Conservation (phyloP, 805 yeast genomes). For the Aciculoconidium aculeatum region DNA sequence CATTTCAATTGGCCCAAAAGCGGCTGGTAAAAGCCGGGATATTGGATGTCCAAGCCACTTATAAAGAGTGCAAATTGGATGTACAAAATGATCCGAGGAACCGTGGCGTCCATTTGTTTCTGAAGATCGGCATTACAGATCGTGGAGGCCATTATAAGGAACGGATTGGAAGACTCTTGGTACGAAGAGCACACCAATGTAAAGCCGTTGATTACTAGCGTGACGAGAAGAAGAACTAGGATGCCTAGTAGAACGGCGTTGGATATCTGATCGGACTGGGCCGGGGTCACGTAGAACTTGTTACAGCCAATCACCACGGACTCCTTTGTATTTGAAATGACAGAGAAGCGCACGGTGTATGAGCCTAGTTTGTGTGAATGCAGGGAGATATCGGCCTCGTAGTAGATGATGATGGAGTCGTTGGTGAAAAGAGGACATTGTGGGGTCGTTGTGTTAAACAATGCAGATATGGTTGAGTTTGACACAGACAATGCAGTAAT, state of each 20-base stretch:
- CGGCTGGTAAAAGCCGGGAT: constrained; percentile 62
- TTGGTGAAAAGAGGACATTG: constrained; percentile 34
- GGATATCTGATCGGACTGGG: constrained; percentile 23
- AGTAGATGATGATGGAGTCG: constrained; percentile 32
- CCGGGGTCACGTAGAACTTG: constrained; percentile 44
- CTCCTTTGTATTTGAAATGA: constrained; percentile 33
- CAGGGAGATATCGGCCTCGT: constrained; percentile 34
- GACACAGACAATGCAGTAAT: constrained; percentile 16
- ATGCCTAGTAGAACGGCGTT: constrained; percentile 34
- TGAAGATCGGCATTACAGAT: constrained; percentile 54
- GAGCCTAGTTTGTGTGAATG: constrained; percentile 41
- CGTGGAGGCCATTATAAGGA: constrained; percentile 48
- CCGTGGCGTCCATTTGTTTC: constrained; percentile 50
- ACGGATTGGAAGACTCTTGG: constrained; percentile 52
- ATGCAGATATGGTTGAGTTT: constrained; percentile 24
- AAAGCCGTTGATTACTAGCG: constrained; percentile 37
- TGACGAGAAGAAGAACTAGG: constrained; percentile 30
- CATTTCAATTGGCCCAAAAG: constrained; percentile 45
- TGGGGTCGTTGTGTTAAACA: no score
- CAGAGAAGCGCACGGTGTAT: constrained; percentile 35
- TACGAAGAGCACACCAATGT: constrained; percentile 46
- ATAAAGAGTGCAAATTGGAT: constrained; percentile 56
- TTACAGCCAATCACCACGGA: constrained; percentile 43
- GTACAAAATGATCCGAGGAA: constrained; percentile 43
- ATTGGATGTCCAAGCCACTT: constrained; percentile 47